Base-by-base conservation (phyloP, 176 grass and related monocot genomes). In the Musa troglodytarum region DNA sequence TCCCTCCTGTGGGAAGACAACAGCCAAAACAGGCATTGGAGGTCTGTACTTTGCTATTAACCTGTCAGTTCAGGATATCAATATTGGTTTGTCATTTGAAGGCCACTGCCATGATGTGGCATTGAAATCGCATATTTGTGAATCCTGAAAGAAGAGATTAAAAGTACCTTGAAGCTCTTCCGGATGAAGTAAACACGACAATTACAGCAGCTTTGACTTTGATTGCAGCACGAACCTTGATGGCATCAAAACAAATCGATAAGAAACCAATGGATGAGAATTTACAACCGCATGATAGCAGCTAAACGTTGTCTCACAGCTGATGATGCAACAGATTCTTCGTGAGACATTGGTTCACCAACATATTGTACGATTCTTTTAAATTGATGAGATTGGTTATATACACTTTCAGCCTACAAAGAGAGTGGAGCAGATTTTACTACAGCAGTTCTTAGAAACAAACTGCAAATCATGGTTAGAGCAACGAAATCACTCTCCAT, bases 131-230 rank as follows among this genome's bases (percentile, higher is more conserved):
- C 4, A 62, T 49, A 12, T 12, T 68, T 4, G 34, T 14, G 25
- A 68, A 68, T 17, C 10, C 10, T 15, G 13, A 68, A 68, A 61
- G 51, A 23, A 73, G 20, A 68, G 24, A 53, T 69, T 26, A 72
- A 61, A 71, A 82, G 29, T 80, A 98, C 95, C 88, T 98, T 63
- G 86, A 80, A 87, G 95, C 88, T 73, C 81, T 88, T 23, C 95
- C 90, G 5, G 90, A 93, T 76, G 89, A 89, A 65, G 86, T 87
- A 84, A 93, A 98, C 29, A 88, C 88, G 80, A 98, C 75, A 74
- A 98, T 91, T 9, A 88, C 88, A 68, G 90, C 84, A 82, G 95
- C 95, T 54, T 89, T 91, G 83, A 98, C 95, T 89, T 98, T 98
- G 64, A 98, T 89, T 64, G 95, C 95, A 66, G 95, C 77, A 61